Base-by-base conservation (phyloP, 2,329 filamentous ascomycete genomes). In the Penicillium digitatum region DNA sequence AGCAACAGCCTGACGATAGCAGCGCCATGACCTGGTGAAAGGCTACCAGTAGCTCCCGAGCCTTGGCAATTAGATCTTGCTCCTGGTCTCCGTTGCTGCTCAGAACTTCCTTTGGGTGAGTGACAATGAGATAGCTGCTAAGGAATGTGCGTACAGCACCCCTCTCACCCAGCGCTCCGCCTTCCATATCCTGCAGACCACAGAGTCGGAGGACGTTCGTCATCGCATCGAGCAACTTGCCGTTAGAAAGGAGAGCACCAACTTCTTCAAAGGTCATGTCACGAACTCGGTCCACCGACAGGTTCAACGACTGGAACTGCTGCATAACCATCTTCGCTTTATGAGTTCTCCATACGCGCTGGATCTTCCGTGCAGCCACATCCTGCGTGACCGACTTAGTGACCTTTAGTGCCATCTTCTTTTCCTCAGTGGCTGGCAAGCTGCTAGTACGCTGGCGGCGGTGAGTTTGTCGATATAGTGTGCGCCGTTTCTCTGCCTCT, bases 31-130 rank as follows among this genome's bases (percentile, higher is more conserved):
- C 76, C 50, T 78, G 77, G 57, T 85, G 81, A 64, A 86, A 85
- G 2, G 74, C 77, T 14, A 77, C 73, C 10, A 86, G 73, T 12
- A 87, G 72, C 55, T 85, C 82, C 24, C 79, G 79, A 2, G 83
- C 82, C 66, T 87, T 87, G 18, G 74, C 70, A 45, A 85, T 82
- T 46, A 87, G 68, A 62, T 87, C 83, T 62, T 80, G 74, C 66
- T 87, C 84, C 62, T 85, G 82, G 52, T 84, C 80, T 32, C 84
- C 83, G 57, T 83, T 80, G 50, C 81, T 80, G 61, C 81, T 84
- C 48, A 87, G 70, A 8, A 86, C 83, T 53, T 83, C 78, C 4
- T 78, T 73, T 4, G 84, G 83, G 67, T 87, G 84, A 3, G 81
- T 82, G 18, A 84, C 72, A 49, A 87, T 83, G 46, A 87, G 74